phyloP scores from a whole-genome alignment of 306 rosid genomes.

The Rosa lucieae region DNA sequence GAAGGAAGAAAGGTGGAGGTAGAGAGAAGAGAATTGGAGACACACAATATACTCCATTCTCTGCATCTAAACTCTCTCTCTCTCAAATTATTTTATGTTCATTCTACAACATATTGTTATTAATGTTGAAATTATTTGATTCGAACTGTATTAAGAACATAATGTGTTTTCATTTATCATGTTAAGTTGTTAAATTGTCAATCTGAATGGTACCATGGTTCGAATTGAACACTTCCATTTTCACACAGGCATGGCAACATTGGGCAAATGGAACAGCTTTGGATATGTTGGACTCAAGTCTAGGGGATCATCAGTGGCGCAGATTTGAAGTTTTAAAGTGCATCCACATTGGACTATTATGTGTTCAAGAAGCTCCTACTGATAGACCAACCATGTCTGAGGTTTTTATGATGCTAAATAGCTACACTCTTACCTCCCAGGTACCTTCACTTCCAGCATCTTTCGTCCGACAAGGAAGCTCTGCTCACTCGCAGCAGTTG shows the following conservation, averaged over 20 bases:
- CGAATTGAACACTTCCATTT: not conserved
- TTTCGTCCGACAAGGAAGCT: not conserved
- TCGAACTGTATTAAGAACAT: not conserved
- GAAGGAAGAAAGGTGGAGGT: too few species aligned
- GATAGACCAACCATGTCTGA: constrained; percentile 35
- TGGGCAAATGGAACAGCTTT: constrained; percentile 31
- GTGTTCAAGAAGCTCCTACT: constrained; percentile 37
- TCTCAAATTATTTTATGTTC: too few species aligned
- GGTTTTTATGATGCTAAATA: constrained; percentile 34
- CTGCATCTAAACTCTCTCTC: too few species aligned
- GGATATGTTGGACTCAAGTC: constrained; percentile 25
- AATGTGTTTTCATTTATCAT: not conserved
- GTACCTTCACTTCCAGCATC: constrained; percentile 28
- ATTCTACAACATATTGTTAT: not conserved
- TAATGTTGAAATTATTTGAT: not conserved
- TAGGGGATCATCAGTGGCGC: constrained; percentile 30
- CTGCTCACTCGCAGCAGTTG: not conserved
- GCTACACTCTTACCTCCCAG: constrained; percentile 9
- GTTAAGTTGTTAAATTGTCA: not conserved
- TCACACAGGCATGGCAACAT: constrained; percentile 34
- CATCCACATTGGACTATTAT: constrained; percentile 26
- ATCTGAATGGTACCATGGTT: not conserved
- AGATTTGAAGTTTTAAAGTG: constrained; percentile 33
- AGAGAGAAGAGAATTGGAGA: too few species aligned
- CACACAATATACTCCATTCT: too few species aligned